phyloP scores from a whole-genome alignment of 768 basidiomycete genomes.

The Hydnomerulius pinastri region DNA sequence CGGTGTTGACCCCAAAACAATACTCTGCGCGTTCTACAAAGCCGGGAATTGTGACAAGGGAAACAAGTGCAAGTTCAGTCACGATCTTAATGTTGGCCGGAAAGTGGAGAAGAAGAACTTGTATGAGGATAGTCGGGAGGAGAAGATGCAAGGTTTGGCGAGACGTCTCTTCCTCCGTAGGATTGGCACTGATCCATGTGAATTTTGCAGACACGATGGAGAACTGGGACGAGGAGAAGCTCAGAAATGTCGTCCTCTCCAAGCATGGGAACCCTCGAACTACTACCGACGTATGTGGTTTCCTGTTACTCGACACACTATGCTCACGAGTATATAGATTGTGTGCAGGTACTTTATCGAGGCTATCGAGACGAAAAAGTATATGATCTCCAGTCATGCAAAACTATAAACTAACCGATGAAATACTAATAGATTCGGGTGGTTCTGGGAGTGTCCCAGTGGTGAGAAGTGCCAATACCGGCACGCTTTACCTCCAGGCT shows the following conservation, averaged over 20 bases:
- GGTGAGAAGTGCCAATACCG: conserved; percentile 90
- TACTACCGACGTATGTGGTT: conserved; percentile 75
- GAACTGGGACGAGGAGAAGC: conserved; percentile 94
- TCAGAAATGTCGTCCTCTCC: conserved; percentile 81
- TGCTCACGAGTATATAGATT: conserved; percentile 54
- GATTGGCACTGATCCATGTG: not conserved
- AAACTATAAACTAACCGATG: too few relatives aligned
- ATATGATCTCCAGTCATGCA: conserved; percentile 9
- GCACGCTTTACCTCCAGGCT: conserved; percentile 94
- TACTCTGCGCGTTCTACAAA: conserved; percentile 92
- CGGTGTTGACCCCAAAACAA: conserved; percentile 94
- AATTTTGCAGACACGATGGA: conserved; percentile 86
- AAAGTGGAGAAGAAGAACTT: conserved; percentile 96
- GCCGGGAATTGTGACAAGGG: conserved; percentile 94
- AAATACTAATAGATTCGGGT: conserved; percentile 77
- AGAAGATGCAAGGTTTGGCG: conserved; percentile 70
- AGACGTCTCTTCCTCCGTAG: not conserved
- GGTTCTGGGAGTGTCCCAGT: conserved; percentile 96
- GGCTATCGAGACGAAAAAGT: conserved; percentile 91
- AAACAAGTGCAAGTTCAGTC: conserved; percentile 95
- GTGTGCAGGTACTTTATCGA: conserved; percentile 98
- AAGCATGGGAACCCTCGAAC: conserved; percentile 91
- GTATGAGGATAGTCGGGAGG: conserved; percentile 86
- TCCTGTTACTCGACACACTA: not conserved
- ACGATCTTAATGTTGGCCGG: conserved; percentile 84